phyloP scores from a whole-genome alignment of 2,329 filamentous ascomycete species.

The Diaporthe sp. region DNA sequence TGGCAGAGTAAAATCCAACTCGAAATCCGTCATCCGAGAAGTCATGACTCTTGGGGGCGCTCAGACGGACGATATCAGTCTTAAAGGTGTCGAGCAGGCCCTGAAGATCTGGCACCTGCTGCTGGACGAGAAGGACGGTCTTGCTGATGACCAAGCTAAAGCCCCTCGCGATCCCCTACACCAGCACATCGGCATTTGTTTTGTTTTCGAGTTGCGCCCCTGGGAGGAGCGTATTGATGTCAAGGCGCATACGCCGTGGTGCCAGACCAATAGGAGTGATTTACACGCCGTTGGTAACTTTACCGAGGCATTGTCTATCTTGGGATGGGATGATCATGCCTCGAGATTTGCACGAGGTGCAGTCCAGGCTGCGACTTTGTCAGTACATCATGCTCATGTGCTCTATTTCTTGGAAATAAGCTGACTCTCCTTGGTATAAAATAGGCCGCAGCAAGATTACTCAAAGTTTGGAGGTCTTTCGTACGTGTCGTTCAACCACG shows the following conservation, averaged over 20 bases:
- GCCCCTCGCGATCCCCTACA: background rate
- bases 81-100: background rate
- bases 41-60: background rate
- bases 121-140: background rate
- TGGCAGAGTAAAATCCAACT: background rate
- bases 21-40: background rate
- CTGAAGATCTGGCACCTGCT: constrained; percentile 7
- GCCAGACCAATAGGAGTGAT: background rate
- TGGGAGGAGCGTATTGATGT: constrained; percentile 1
- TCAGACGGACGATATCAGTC: background rate
- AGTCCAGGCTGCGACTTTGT: background rate
- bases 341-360: constrained; percentile 4
- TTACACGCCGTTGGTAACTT: background rate
- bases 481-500: background rate
- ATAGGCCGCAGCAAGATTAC: constrained; percentile 4
- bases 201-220: background rate
- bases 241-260: constrained; percentile 3
- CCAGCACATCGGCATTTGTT: background rate
- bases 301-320: background rate
- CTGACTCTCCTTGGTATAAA: too few relatives aligned
- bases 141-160: background rate
- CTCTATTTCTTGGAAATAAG: background rate
- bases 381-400: background rate
- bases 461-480: background rate
- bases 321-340: background rate